Conservation (phyloP, 2,329 filamentous ascomycete species). For the Furcasterigmium furcatum region DNA sequence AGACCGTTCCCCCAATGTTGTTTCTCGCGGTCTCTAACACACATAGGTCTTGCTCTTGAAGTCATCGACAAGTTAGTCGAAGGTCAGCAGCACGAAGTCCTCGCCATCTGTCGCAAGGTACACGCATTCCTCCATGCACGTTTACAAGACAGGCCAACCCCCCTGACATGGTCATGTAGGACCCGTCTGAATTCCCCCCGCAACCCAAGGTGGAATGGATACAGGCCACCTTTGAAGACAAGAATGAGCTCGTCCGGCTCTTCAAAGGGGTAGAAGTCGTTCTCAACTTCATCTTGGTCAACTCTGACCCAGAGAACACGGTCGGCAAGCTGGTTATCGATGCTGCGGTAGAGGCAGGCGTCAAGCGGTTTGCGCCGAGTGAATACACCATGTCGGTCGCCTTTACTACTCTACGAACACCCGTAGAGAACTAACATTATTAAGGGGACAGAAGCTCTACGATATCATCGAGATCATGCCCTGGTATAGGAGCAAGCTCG, state of each 20-base stretch:
- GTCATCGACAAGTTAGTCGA: constrained; percentile 14
- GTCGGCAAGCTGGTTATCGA: constrained; percentile 56
- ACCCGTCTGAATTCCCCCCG: constrained; percentile 10
- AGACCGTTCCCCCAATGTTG: neutral
- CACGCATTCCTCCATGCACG: constrained; percentile 19
- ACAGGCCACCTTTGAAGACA: constrained; percentile 40
- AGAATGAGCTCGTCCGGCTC: constrained; percentile 26
- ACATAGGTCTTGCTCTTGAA: constrained; percentile 14
- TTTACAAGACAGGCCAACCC: too few relatives aligned
- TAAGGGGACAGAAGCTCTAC: neutral
- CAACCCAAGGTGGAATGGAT: constrained; percentile 31
- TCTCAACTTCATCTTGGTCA: constrained; percentile 43
- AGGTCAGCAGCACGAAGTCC: constrained; percentile 14
- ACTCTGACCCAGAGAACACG: constrained; percentile 24
- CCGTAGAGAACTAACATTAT: too few relatives aligned
- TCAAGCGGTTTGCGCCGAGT: constrained; percentile 58
- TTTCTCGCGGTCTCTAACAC: neutral
- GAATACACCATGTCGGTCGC: constrained; percentile 46
- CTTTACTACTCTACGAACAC: too few relatives aligned
- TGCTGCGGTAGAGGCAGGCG: constrained; percentile 54
- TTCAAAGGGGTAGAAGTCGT: constrained; percentile 48
- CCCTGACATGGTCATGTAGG: too few relatives aligned
- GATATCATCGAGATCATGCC: constrained; percentile 11
- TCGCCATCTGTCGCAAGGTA: too few relatives aligned
- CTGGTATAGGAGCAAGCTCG: constrained; percentile 36